phyloP scores from a whole-genome alignment of 1,139 yeast genomes.

The Saccharomyces hybrid region DNA sequence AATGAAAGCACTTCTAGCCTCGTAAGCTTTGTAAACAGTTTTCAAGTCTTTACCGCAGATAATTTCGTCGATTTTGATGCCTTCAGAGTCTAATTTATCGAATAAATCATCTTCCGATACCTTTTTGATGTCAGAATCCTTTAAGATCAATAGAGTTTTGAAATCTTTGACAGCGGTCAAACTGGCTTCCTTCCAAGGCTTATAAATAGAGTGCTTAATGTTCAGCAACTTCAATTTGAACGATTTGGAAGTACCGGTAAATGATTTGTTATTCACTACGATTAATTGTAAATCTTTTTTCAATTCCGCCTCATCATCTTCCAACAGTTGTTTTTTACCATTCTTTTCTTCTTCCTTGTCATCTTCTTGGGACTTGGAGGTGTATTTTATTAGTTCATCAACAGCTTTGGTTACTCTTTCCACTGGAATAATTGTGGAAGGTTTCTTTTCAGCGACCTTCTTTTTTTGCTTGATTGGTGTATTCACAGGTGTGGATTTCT shows the following conservation, averaged over 20 bases:
- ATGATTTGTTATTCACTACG: slow-evolving; percentile 46
- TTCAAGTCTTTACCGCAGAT: slow-evolving; percentile 52
- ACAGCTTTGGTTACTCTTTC: slow-evolving; percentile 38
- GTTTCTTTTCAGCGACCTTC: background rate
- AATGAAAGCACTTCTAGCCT: slow-evolving; percentile 59
- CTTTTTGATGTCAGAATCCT: slow-evolving; percentile 29
- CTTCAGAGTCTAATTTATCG: slow-evolving; percentile 50
- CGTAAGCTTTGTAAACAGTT: slow-evolving; percentile 59
- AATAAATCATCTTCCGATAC: slow-evolving; percentile 43
- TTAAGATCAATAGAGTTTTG: slow-evolving; percentile 61
- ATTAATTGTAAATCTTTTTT: slow-evolving; percentile 47
- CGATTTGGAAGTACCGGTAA: slow-evolving; percentile 47
- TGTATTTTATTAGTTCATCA: slow-evolving; percentile 43
- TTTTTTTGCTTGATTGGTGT: slow-evolving; percentile 13
- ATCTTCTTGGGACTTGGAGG: slow-evolving; percentile 17
- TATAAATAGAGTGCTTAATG: slow-evolving; percentile 25
- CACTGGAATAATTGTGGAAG: slow-evolving; percentile 10
- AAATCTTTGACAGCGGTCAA: slow-evolving; percentile 38
- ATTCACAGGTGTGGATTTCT: slow-evolving; percentile 17
- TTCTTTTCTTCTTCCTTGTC: slow-evolving; percentile 31
- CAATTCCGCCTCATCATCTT: slow-evolving; percentile 47
- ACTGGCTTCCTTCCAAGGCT: slow-evolving; percentile 28
- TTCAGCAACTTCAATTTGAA: slow-evolving; percentile 66
- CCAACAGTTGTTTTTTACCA: slow-evolving; percentile 34
- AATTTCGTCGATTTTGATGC: slow-evolving; percentile 31